Evolutionary conservation across 148 eudicot species (phyloP), one percentile per base, ranked within the genome.

Genomic region (Rhododendron ferrugineum): DNA sequence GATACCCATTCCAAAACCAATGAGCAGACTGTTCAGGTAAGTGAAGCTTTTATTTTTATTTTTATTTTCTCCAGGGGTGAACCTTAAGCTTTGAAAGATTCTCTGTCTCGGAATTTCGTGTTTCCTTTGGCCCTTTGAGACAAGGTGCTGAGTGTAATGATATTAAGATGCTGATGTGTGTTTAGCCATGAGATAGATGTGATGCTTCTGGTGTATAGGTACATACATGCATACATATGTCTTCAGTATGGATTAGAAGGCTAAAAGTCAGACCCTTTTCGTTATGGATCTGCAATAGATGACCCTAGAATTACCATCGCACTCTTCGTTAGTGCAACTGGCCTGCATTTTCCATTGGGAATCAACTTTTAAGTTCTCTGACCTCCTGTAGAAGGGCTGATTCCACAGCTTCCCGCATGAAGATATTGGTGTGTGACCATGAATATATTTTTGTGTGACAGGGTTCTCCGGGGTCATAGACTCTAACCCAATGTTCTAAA

Each of bases 1-100:
- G 98, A 95, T 87, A 81, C 88, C 82, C 98, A 95, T 87, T 95
- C 98, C 60, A 94, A 93, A 88, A 94, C 98, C 74, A 94, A 95
- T 85, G 98, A 95, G 88, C 98, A 94, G 90, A 95, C 98, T 64
- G 98, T 95, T 72, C 96, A 93, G 98, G 98, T 94, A 70, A 68
- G 90, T 47, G 46, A 72, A 52, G 16, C 7, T 54, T 76, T 52
- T 1, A 23, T 23, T 1, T 9, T 23, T 5, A 40, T 0, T 26
- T 80, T 5, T 2, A 42, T 32, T 47, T 40, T 60, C 1, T 1
- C 16, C 15, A 50, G 23, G 60, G 23, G 5, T 54, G 7, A 54
- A 15, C 60, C 16, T 54, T 54, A 50, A 50, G 54, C 54, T 50
- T 16, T 54, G 26, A 60, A 60, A 20, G 66, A 60, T 64, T n/a